Evolutionary conservation across 2,329 filamentous ascomycete species (phyloP).

Genomic region (Fusarium sp.): DNA sequence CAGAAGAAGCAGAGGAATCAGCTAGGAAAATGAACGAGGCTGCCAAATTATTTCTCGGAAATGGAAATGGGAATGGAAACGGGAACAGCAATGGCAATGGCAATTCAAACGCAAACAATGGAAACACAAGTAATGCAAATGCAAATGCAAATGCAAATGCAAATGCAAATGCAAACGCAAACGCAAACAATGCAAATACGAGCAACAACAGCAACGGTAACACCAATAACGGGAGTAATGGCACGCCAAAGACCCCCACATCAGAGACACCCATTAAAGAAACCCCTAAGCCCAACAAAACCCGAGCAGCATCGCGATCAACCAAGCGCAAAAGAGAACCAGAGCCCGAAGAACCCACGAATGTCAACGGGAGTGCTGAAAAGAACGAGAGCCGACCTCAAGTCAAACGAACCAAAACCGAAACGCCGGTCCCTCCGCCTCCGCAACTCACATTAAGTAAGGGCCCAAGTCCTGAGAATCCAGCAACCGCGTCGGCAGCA

Average conservation of each 20-base stretch:
- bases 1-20: conserved; percentile 70
- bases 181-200: not conserved
- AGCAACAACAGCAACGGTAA: not conserved
- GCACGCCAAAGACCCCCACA: conserved; percentile 42
- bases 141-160: conserved; percentile 1
- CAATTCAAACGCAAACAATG: not conserved
- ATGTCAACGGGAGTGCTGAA: conserved; percentile 43
- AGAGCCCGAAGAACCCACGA: conserved; percentile 47
- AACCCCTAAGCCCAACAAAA: conserved; percentile 42
- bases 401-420: conserved; percentile 65
- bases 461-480: conserved; percentile 38
- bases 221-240: conserved; percentile 27
- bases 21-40: conserved; percentile 63
- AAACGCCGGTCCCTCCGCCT: conserved; percentile 65
- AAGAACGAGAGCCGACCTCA: conserved; percentile 51
- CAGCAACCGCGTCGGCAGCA: conserved; percentile 33
- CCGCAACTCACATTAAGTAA: conserved; percentile 50
- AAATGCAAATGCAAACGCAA: not conserved
- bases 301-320: conserved; percentile 48
- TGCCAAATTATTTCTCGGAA: conserved; percentile 58
- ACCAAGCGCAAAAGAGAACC: conserved; percentile 61
- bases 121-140: conserved; percentile 31
- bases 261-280: conserved; percentile 47
- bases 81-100: conserved; percentile 22
- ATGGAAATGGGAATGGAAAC: conserved; percentile 32